These are phyloP conservation scores for Kazachstania taianensis DNA, from an alignment of 805 yeast species.

Conservation along the genomic window DNA sequence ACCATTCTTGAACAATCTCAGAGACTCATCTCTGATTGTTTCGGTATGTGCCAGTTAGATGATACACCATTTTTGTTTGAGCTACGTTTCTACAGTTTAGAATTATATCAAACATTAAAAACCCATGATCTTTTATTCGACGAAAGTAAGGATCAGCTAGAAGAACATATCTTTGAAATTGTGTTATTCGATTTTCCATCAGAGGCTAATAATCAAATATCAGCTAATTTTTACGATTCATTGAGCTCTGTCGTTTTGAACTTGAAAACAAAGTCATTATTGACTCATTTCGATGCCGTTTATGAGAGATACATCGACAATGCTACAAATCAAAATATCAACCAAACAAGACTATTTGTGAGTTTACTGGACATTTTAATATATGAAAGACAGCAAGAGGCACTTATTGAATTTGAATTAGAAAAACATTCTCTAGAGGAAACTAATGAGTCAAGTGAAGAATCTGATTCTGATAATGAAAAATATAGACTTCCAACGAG, in stretches of 20 bases:
- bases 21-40: constrained; percentile 30
- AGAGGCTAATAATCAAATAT: constrained; percentile 24
- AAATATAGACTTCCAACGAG: constrained; percentile 23
- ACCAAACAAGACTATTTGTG: constrained; percentile 38
- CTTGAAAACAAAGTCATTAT: constrained; percentile 27
- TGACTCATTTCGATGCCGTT: constrained; percentile 29
- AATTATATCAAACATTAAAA: constrained; percentile 30
- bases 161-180: constrained; percentile 37
- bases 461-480: constrained; percentile 7
- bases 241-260: constrained; percentile 26
- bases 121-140: constrained; percentile 24
- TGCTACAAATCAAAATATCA: constrained; percentile 17
- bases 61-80: constrained; percentile 31
- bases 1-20: constrained; percentile 37
- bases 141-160: constrained; percentile 31
- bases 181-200: constrained; percentile 26
- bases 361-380: constrained; percentile 34
- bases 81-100: constrained; percentile 39
- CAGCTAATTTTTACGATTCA: constrained; percentile 30
- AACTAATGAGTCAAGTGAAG: constrained; percentile 15
- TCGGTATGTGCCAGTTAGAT: constrained; percentile 27
- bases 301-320: constrained; percentile 17
- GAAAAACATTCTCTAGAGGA: constrained; percentile 30
- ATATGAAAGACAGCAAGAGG: constrained; percentile 41
- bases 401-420: constrained; percentile 53